Conservation (phyloP, 1,284 basidiomycete species). For the Ceratorhiza oryzae-sativae region DNA sequence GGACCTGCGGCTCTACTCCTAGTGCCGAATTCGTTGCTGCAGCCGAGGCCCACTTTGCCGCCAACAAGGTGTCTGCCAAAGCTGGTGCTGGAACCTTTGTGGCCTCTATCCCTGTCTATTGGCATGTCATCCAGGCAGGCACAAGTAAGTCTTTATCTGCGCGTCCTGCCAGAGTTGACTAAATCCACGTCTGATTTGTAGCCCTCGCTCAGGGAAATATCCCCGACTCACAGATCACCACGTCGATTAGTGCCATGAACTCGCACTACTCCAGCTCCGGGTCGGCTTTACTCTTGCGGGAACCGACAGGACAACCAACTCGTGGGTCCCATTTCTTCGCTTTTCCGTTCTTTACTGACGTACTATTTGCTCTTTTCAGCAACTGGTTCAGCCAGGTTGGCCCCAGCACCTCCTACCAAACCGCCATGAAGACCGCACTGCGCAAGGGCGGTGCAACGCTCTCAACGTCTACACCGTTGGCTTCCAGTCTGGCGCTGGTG, state of each 20-base stretch:
- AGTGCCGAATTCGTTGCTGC: slow-evolving; percentile 7
- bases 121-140: slow-evolving; percentile 37
- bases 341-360: background rate
- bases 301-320: slow-evolving; percentile 38
- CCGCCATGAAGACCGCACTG: slow-evolving; percentile 57
- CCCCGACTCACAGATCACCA: slow-evolving; percentile 23
- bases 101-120: slow-evolving; percentile 35
- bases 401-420: slow-evolving; percentile 54
- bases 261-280: slow-evolving; percentile 45
- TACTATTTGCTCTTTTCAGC: background rate
- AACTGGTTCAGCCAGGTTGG: slow-evolving; percentile 46
- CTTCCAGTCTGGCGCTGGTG: slow-evolving; percentile 7
- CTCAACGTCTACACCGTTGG: slow-evolving; percentile 43
- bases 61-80: background rate
- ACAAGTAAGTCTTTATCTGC: background rate
- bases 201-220: slow-evolving; percentile 24
- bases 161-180: background rate
- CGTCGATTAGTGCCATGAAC: slow-evolving; percentile 46
- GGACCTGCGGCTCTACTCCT: background rate
- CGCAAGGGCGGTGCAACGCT: slow-evolving; percentile 29
- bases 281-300: slow-evolving; percentile 45
- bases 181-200: background rate
- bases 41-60: slow-evolving; percentile 13
- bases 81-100: background rate
- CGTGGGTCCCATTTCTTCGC: background rate